A percentile compares a stretch with the other conserved stretches of the same genome.
These are phyloP conservation scores for Sporothrix curviconia DNA, from an alignment of 2,329 filamentous ascomycete genomes.

Conservation along the genomic window DNA sequence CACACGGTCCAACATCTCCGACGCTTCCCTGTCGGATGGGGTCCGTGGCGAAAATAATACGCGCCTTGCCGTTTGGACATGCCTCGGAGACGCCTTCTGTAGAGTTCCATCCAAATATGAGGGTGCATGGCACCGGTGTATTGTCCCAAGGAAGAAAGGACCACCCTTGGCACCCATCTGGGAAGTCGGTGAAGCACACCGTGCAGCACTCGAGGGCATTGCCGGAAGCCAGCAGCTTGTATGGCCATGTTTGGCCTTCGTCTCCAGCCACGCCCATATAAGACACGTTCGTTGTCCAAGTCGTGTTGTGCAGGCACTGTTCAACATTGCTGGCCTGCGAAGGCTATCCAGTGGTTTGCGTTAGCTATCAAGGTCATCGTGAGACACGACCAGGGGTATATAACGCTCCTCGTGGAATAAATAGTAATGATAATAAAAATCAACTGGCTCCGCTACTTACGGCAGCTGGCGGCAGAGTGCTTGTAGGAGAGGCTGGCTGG, in stretches of 20 bases:
- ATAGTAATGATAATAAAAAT: too few relatives aligned
- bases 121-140: constrained; percentile 16
- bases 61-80: constrained; percentile 14
- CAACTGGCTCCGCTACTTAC: too few relatives aligned
- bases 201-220: constrained; percentile 13
- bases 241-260: constrained; percentile 13
- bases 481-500: neutral
- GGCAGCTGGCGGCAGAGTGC: neutral
- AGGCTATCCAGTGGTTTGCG: neutral
- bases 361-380: too few relatives aligned
- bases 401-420: too few relatives aligned
- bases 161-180: constrained; percentile 17
- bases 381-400: too few relatives aligned
- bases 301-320: neutral
- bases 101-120: constrained; percentile 16
- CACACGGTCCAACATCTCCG: constrained; percentile 16
- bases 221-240: neutral
- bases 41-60: constrained; percentile 10
- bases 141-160: constrained; percentile 15
- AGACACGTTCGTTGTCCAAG: constrained; percentile 12
- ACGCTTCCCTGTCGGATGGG: constrained; percentile 1
- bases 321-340: neutral
- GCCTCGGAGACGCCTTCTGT: neutral
- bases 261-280: constrained; percentile 14
- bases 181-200: constrained; percentile 8